Evolutionary conservation across 768 basidiomycete species (phyloP).

Genomic region (Pleurotus tuber-regium): DNA sequence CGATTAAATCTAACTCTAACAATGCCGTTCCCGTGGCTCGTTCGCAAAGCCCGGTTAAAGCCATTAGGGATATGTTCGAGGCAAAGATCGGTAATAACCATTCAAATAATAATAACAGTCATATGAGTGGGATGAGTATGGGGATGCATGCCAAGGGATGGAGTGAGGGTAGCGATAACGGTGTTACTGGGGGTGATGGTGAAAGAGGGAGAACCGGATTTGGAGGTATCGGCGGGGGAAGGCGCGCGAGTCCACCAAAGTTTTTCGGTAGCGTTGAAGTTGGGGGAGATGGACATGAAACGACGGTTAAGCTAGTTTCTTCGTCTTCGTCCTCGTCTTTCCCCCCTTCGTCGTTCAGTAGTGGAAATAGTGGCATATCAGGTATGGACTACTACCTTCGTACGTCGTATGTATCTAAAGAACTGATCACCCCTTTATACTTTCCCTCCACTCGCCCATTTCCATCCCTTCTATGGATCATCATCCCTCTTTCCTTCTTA

Average conservation of each 20-base stretch:
- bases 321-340: not conserved
- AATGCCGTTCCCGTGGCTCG: not conserved
- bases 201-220: constrained; percentile 11
- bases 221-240: constrained; percentile 13
- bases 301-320: constrained; percentile 1
- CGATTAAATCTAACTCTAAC: not conserved
- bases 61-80: constrained; percentile 8
- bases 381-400: too few species aligned
- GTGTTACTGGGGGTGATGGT: not conserved
- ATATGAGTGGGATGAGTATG: not conserved
- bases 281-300: not conserved
- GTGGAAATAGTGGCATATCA: not conserved
- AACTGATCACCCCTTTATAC: too few species aligned
- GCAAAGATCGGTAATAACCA: not conserved
- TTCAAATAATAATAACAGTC: too few species aligned
- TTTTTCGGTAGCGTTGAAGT: constrained; percentile 15
- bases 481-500: too few species aligned
- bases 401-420: too few species aligned
- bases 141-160: constrained; percentile 5
- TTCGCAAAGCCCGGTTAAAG: constrained; percentile 7
- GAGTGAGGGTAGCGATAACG: constrained; percentile 8
- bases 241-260: constrained; percentile 21
- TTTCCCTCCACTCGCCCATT: too few species aligned
- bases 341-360: not conserved
- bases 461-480: too few species aligned